Base-by-base conservation (phyloP, 768 basidiomycete species). In the Suillus variegatus region DNA sequence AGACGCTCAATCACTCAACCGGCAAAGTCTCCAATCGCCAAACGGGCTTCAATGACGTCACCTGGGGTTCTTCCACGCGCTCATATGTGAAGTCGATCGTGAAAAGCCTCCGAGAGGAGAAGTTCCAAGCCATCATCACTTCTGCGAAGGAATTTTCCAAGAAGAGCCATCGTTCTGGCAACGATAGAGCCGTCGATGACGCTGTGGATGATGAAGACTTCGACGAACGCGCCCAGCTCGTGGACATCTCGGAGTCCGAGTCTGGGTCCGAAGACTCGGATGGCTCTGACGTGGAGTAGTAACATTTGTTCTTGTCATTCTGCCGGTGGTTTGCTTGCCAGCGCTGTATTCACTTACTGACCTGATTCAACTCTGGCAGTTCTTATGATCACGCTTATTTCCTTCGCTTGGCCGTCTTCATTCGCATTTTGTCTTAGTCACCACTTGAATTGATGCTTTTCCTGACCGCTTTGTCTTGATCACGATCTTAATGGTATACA, bases 341-440 rank as follows among this genome's bases (percentile, higher is more conserved):
- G 46, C n/a, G 9, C 46, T 47, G 46, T 8, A 2, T 47, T 47
- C 46, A 47, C 46, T 47, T 47, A 47, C 46, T 47, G 46, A 47
- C 46, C 46, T 47, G 46, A 47, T 47, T 47, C 46, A n/a, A 47
- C 46, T 47, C 46, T n/a, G n/a, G 46, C 46, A 47, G 46, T 47
- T 47, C 46, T 47, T 47, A 47, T n/a, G n/a, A 47, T 47, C 46
- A 47, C 10, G 9, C 46, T 47, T 47, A 47, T 47, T 47, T 47
- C 46, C 46, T 47, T 47, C 4, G 10, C n/a, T 47, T 47, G 46
- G 2, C 46, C 4, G 3, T 47, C 46, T 47, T 47, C 4, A 47
- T 47, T n/a, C 9, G 0, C n/a, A 47, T 47, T 47, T 47, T n/a
- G 46, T 47, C 46, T 47, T 47, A 47, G 46, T 47, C 46, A 47